These are phyloP conservation scores for Spergularia bocconei DNA, from an alignment of 148 eudicot species.

Conservation along the genomic window DNA sequence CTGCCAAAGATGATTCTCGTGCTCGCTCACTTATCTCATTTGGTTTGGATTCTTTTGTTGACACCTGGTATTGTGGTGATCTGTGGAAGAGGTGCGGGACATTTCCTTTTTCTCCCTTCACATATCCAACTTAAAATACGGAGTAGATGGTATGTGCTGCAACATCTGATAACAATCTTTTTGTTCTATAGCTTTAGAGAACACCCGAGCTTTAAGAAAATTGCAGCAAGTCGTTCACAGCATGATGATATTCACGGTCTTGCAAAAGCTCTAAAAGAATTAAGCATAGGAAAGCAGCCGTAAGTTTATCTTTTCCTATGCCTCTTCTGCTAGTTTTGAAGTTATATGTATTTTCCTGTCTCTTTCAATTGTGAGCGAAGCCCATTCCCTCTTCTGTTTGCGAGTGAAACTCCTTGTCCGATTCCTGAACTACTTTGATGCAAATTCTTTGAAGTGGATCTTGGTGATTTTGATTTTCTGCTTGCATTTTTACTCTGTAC, in stretches of 20 bases:
- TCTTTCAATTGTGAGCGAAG: neutral
- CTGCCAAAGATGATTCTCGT: constrained; percentile 72
- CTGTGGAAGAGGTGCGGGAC: constrained; percentile 74
- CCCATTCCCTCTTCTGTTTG: too few relatives aligned
- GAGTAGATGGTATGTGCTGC: neutral
- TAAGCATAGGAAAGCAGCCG: constrained; percentile 85
- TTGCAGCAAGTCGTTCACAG: constrained; percentile 53
- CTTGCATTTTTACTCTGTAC: neutral
- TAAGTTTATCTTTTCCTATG: constrained; percentile 37
- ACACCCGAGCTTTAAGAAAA: constrained; percentile 62
- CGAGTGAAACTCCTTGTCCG: too few relatives aligned
- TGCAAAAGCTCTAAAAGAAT: constrained; percentile 68
- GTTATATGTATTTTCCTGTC: too few relatives aligned
- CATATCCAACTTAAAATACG: neutral
- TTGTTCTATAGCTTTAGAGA: constrained; percentile 62
- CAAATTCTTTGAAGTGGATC: neutral
- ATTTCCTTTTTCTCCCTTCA: constrained; percentile 1
- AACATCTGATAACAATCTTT: constrained; percentile 2
- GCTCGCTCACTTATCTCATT: constrained; percentile 50
- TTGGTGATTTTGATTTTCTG: neutral
- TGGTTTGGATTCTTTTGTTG: constrained; percentile 60
- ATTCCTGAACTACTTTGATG: too few relatives aligned
- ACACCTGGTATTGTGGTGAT: constrained; percentile 71
- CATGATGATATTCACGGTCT: constrained; percentile 63
- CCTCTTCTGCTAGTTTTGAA: neutral